Conservation (phyloP, 495 filamentous ascomycete species). For the Glarea lozoyensis region DNA sequence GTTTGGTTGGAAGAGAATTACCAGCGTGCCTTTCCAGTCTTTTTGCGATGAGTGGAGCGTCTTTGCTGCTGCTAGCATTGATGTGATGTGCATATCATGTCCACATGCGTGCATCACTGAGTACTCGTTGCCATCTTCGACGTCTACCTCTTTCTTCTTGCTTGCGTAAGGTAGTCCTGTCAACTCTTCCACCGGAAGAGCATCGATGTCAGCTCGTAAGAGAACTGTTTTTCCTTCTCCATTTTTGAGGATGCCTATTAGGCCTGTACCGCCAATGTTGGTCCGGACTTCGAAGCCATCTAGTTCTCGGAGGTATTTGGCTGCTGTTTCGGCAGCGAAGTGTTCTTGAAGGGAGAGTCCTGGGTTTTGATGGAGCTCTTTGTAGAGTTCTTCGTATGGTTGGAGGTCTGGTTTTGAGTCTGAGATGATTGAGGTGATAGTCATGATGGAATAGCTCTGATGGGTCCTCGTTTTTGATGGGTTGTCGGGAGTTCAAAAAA, state of each 20-base stretch:
- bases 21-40: slow-evolving; percentile 46
- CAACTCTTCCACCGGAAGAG: slow-evolving; percentile 46
- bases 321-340: slow-evolving; percentile 32
- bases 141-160: slow-evolving; percentile 28
- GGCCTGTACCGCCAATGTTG: slow-evolving; percentile 47
- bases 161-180: slow-evolving; percentile 49
- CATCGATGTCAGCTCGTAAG: slow-evolving; percentile 54
- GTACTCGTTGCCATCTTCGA: slow-evolving; percentile 31
- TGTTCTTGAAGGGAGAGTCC: slow-evolving; percentile 43
- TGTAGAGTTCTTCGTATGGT: slow-evolving; percentile 36
- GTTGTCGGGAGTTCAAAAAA: too few relatives aligned
- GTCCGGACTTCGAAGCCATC: slow-evolving; percentile 35
- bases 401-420: slow-evolving; percentile 13
- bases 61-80: slow-evolving; percentile 40
- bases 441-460: not conserved
- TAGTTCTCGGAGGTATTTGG: slow-evolving; percentile 26
- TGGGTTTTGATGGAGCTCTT: slow-evolving; percentile 37
- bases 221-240: slow-evolving; percentile 44
- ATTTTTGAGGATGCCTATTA: slow-evolving; percentile 47
- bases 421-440: not conserved
- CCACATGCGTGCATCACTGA: slow-evolving; percentile 63
- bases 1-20: slow-evolving; percentile 52
- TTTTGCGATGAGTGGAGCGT: slow-evolving; percentile 31
- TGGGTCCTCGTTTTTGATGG: too few relatives aligned
- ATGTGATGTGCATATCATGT: slow-evolving; percentile 53